phyloP scores from a whole-genome alignment of 345 rosid species.

The Populus nigra region DNA sequence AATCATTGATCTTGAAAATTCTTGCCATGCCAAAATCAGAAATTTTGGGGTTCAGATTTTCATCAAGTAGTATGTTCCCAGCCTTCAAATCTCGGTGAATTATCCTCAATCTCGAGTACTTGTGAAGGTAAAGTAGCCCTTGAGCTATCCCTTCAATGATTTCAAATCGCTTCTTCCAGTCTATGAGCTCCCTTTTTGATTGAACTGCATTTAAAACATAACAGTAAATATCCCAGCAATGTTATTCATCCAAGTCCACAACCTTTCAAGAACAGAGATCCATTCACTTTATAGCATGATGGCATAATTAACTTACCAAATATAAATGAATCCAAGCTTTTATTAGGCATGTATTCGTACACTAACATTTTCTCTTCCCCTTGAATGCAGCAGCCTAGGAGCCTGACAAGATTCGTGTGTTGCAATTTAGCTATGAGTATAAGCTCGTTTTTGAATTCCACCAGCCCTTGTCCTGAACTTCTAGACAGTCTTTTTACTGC shows the following conservation, averaged over 20 bases:
- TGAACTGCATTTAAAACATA: background rate
- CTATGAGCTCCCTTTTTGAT: background rate
- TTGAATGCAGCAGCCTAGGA: too few species aligned
- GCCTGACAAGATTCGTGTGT: too few species aligned
- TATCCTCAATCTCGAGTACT: constrained; percentile 1
- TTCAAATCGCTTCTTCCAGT: constrained; percentile 3
- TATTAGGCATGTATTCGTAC: too few species aligned
- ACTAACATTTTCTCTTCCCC: too few species aligned
- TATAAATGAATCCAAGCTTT: too few species aligned
- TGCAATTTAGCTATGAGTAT: background rate
- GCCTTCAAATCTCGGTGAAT: constrained; percentile 2
- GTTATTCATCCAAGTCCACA: background rate
- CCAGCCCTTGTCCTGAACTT: constrained; percentile 23
- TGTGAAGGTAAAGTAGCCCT: constrained; percentile 14
- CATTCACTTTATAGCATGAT: too few species aligned
- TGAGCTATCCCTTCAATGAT: constrained; percentile 15
- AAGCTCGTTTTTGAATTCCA: constrained; percentile 30
- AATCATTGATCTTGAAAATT: too few species aligned
- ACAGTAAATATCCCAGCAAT: background rate
- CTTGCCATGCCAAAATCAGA: too few species aligned
- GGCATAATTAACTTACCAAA: too few species aligned
- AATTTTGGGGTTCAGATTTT: too few species aligned
- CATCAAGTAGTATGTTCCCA: too few species aligned
- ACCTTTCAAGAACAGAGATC: too few species aligned
- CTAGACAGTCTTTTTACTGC: constrained; percentile 25